Conservation (phyloP, 768 basidiomycete species). For the Krasilnikovozyma curviuscula region DNA sequence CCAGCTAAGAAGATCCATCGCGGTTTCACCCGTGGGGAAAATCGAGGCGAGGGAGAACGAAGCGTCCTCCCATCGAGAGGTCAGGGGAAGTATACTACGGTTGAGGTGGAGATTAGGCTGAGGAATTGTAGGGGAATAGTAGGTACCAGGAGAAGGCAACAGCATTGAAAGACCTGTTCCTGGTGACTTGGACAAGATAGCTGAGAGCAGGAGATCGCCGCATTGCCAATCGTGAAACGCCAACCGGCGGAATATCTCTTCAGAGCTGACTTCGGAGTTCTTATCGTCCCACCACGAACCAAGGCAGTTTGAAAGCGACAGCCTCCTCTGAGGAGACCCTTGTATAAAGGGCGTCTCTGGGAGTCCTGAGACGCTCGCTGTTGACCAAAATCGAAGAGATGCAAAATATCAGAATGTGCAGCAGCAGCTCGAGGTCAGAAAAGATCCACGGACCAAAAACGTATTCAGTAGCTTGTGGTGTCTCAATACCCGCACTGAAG, state of each 20-base stretch:
- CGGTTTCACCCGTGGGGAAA: constrained; percentile 2
- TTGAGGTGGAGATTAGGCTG: constrained; percentile 3
- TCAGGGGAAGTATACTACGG: constrained; percentile 13
- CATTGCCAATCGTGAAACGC: constrained; percentile 24
- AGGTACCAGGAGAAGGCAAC: constrained; percentile 19
- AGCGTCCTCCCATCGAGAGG: constrained; percentile 11
- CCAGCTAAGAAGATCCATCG: constrained; percentile 1
- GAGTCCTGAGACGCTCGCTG: constrained; percentile 3
- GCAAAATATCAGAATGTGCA: constrained; percentile 5
- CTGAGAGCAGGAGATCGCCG: constrained; percentile 28
- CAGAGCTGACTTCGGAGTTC: constrained; percentile 9
- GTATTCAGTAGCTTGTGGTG: neutral
- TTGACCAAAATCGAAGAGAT: neutral
- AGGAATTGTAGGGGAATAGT: neutral
- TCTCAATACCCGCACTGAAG: no score
- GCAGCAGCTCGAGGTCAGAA: neutral
- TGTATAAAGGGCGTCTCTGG: neutral
- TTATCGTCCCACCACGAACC: constrained; percentile 13
- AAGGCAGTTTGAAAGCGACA: constrained; percentile 18
- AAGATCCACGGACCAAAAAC: neutral
- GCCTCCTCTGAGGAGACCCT: neutral
- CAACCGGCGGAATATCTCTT: constrained; percentile 25
- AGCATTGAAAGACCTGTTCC: constrained; percentile 26
- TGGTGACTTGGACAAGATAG: constrained; percentile 24
- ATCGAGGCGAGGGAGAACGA: constrained; percentile 12